These are phyloP conservation scores for Lactarius hatsudake DNA, from an alignment of 768 basidiomycete genomes.

Conservation along the genomic window DNA sequence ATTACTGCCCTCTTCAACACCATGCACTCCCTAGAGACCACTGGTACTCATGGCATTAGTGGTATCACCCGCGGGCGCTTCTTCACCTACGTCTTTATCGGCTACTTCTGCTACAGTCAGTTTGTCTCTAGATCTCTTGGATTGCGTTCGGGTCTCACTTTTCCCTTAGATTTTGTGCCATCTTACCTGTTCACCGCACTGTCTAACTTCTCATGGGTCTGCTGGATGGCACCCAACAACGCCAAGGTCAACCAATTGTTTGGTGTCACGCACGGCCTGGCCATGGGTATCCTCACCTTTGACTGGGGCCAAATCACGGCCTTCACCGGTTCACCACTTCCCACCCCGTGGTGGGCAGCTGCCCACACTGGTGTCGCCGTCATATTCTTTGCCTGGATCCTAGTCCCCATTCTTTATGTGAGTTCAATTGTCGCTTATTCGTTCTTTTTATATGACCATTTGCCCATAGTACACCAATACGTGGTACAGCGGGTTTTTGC, in stretches of 20 bases:
- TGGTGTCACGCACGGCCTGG: constrained; percentile 44
- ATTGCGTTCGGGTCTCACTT: background rate
- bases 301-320: constrained; percentile 77
- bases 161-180: background rate
- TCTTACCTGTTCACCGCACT: constrained; percentile 20
- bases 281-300: constrained; percentile 83
- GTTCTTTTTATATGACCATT: background rate
- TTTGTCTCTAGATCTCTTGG: constrained; percentile 31
- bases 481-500: constrained; percentile 37
- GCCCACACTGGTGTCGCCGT: constrained; percentile 83
- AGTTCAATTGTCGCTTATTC: background rate
- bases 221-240: constrained; percentile 85
- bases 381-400: constrained; percentile 59
- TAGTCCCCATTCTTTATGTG: constrained; percentile 42
- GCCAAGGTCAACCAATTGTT: constrained; percentile 67
- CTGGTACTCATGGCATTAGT: constrained; percentile 42
- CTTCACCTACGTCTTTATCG: constrained; percentile 45
- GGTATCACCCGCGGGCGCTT: constrained; percentile 52
- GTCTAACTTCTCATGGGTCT: constrained; percentile 71
- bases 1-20: constrained; percentile 46
- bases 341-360: constrained; percentile 75
- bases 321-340: constrained; percentile 58
- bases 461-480: constrained; percentile 52
- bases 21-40: constrained; percentile 37
- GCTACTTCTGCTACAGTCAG: constrained; percentile 43